A percentile compares a stretch with the other conserved stretches of the same genome.
Conservation (phyloP, 768 basidiomycete species). For the Lactifluus hygrophoroides region DNA sequence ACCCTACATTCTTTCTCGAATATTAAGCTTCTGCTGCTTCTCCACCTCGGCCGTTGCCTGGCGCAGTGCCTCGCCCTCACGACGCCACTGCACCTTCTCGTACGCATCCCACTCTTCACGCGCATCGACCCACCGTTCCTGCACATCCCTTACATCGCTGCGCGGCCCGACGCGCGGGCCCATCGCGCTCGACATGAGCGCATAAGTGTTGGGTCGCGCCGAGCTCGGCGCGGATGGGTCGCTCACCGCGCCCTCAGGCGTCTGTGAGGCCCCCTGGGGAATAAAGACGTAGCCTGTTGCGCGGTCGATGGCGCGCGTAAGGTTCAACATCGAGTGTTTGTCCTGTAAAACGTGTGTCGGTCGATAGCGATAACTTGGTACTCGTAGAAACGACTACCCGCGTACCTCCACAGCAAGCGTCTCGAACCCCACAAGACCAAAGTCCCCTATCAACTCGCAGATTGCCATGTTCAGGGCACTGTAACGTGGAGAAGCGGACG, state of each 20-base stretch:
- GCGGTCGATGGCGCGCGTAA: conserved; percentile 77
- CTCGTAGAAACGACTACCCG: no score
- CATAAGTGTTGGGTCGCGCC: conserved; percentile 52
- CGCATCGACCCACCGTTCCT: conserved; percentile 91
- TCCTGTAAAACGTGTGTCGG: no score
- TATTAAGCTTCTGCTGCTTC: conserved; percentile 21
- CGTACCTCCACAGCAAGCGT: conserved; percentile 91
- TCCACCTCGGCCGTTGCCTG: conserved; percentile 30
- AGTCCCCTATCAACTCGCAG: conserved; percentile 91
- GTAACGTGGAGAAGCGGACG: conserved; percentile 58
- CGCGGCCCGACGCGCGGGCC: conserved; percentile 42
- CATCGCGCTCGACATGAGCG: conserved; percentile 59
- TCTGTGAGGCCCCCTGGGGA: conserved; percentile 36
- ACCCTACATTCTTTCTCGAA: conserved; percentile 16
- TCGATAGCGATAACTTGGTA: no score
- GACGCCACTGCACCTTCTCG: conserved; percentile 70
- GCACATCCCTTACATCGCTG: conserved; percentile 63
- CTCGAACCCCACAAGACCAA: conserved; percentile 87
- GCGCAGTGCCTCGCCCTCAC: conserved; percentile 54
- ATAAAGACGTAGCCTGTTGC: conserved; percentile 90
- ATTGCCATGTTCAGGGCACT: conserved; percentile 80
- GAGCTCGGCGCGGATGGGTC: conserved; percentile 32
- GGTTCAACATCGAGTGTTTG: conserved; percentile 88
- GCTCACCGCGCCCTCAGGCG: conserved; percentile 28
- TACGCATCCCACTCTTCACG: conserved; percentile 74